Evolutionary conservation across 768 basidiomycete species (phyloP), one percentile per base, ranked within the genome.

Genomic region (Kondoa malvinella): DNA sequence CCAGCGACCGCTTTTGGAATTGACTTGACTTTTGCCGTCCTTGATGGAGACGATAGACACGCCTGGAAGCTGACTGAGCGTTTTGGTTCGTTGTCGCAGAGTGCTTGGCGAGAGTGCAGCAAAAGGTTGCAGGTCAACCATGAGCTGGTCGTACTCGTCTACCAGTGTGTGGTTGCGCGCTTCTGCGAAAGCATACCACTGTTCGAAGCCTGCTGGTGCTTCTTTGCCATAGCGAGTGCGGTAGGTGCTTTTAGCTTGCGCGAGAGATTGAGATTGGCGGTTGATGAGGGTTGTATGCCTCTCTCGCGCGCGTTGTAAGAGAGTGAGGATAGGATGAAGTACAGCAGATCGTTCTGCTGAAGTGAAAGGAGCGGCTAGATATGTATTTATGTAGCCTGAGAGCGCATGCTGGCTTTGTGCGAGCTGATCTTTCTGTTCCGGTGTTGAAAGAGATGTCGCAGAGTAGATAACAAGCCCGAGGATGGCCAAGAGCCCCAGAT

Each of bases 61-160:
- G n/a, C 74, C 73, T 4, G 73, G 72, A 1, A 75, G 64, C 31
- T 73, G 70, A 12, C 71, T 71, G 50, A 75, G 71, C 26, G 73
- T 73, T 32, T 68, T 67, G 1, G 74, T 75, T 14, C 74, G 68
- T 29, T 68, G 68, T 1, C 68, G 59, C 34, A 75, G 50, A 40
- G 68, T 70, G 3, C 66, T 61, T 16, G 74, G 70, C 25, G 71
- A 34, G 30, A 75, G 67, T 8, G 56, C 57, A n/a, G 67, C 67
- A 69, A 68, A 75, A 21, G 71, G 71, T 32, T 57, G 29, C 57
- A 75, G 66, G 65, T 75, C 74, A n/a, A 56, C 30, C 73, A 75
- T 75, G 27, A 75, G 64, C n/a, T 64, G 56, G 65, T 75, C 74
- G 68, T 75, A 75, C 68, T 75, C 74, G 70, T 75, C 74, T 25